Evolutionary conservation across 257 asterid genomes (phyloP).

Genomic region (Apocynum venetum): DNA sequence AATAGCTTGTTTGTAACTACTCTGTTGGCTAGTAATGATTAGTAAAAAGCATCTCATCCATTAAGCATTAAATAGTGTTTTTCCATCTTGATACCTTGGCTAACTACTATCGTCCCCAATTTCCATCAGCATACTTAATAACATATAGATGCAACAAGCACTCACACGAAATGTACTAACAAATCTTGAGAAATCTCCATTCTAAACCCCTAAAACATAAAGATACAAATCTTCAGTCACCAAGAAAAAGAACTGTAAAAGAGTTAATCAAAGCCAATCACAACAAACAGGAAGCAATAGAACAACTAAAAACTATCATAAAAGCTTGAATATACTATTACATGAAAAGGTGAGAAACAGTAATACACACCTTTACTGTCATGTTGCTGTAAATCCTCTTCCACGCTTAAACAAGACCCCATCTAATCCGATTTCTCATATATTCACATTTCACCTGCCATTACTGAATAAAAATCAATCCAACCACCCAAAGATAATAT

Average conservation of each 20-base stretch:
- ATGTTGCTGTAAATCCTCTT: constrained; percentile 40
- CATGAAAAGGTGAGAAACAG: neutral
- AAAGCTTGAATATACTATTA: too few species aligned
- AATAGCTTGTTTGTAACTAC: neutral
- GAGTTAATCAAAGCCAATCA: neutral
- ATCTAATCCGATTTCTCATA: constrained; percentile 34
- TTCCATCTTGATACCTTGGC: neutral
- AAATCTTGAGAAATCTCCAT: neutral
- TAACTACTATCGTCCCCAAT: neutral
- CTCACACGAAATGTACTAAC: neutral
- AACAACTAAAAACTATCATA: neutral
- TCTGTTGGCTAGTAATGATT: neutral
- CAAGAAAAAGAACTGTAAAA: neutral
- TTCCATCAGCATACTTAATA: neutral
- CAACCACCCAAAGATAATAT: constrained; percentile 16
- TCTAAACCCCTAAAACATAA: neutral
- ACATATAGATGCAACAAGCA: neutral
- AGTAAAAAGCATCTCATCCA: neutral
- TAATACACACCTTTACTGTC: constrained; percentile 36
- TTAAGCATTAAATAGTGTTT: neutral
- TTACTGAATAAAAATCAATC: constrained; percentile 13
- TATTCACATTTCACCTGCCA: constrained; percentile 42
- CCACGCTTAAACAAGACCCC: constrained; percentile 83
- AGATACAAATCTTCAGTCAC: neutral
- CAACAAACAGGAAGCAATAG: neutral